Base-by-base conservation (phyloP, 768 basidiomycete species). In the Lactarius sanguifluus region DNA sequence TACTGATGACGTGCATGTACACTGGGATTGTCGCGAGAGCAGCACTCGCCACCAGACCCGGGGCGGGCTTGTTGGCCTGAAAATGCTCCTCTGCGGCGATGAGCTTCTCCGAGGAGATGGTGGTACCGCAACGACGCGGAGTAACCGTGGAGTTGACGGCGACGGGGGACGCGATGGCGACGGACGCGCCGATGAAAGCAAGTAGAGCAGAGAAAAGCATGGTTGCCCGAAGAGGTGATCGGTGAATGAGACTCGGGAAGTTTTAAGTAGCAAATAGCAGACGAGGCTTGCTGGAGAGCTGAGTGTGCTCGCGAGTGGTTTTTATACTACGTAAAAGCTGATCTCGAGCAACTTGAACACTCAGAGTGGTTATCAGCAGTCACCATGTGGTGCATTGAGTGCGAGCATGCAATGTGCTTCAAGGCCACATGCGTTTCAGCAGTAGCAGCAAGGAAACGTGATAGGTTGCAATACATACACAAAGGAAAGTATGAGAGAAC, bases 1-100 rank as follows among this genome's bases (percentile, higher is more conserved):
- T 72, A 70, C 72, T 76, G 69, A 84, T 77, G 65, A 83, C 77
- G 64, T 83, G 79, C 73, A 79, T 81, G 73, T 79, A 77, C 38
- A 83, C 76, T 65, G 79, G 73, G 25, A 82, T 47, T 9, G 70
- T 64, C 18, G 71, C 69, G 1, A 64, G 50, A 2, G 71, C 70
- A 28, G 72, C 69, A 25, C 47, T 69, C 5, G 40, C 36, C 18
- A 43, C 25, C 43, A 61, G 41, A 23, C 65, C 25, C 12, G 61
- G 20, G 52, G 74, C 45, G n/a, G 61, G 70, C 40, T 77, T 76
- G 75, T 83, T 76, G 34, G 74, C 76, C 15, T 71, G 65, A 72
- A 82, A 83, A 73, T 81, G 77, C 59, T 75, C 75, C 74, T 83
- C 81, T 50, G 76, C 73, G 2, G 71, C 72, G 47, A 71, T 70